phyloP scores from a whole-genome alignment of 2,329 filamentous ascomycete species.

The Fusarium staphyleae region DNA sequence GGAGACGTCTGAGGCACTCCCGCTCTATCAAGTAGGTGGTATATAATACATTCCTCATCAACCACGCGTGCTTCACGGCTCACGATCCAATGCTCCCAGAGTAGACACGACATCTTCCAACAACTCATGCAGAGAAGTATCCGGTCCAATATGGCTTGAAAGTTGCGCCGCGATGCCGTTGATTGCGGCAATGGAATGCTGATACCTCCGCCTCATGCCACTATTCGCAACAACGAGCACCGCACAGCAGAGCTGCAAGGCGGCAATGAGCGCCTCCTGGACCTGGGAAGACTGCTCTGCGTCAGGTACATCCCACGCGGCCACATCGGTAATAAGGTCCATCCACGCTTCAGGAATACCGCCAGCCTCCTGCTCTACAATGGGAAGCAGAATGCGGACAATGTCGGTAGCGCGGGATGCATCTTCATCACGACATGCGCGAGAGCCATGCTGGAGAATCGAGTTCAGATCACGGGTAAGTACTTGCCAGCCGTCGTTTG shows the following conservation, averaged over 20 bases:
- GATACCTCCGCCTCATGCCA: slow-evolving; percentile 58
- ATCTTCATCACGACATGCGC: slow-evolving; percentile 36
- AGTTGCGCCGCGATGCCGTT: slow-evolving; percentile 56
- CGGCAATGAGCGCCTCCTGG: slow-evolving; percentile 61
- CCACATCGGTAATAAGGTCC: slow-evolving; percentile 58
- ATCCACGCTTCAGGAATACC: slow-evolving; percentile 64
- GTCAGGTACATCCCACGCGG: slow-evolving; percentile 55
- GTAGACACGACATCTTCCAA: slow-evolving; percentile 55
- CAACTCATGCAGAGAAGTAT: slow-evolving; percentile 49
- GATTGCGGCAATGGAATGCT: slow-evolving; percentile 59
- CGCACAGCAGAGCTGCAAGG: slow-evolving; percentile 62
- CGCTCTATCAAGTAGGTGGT: too few relatives aligned
- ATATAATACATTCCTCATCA: too few relatives aligned
- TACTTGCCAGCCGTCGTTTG: slow-evolving; percentile 61
- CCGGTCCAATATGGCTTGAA: slow-evolving; percentile 40
- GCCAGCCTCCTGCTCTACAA: slow-evolving; percentile 56
- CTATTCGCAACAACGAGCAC: slow-evolving; percentile 56
- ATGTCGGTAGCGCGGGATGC: slow-evolving; percentile 61
- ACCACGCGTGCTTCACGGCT: slow-evolving; percentile 1
- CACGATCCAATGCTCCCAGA: slow-evolving; percentile 34
- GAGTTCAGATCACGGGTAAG: slow-evolving; percentile 58
- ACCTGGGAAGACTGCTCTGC: slow-evolving; percentile 36
- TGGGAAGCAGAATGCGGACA: slow-evolving; percentile 60
- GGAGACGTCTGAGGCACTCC: too few relatives aligned
- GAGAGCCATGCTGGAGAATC: slow-evolving; percentile 49